Percentiles rank a stretch among this genome's conserved stretches.
These are phyloP conservation scores for Schoenoplectus tabernaemontani DNA, from an alignment of 202 grass and related monocot species.

Conservation along the genomic window DNA sequence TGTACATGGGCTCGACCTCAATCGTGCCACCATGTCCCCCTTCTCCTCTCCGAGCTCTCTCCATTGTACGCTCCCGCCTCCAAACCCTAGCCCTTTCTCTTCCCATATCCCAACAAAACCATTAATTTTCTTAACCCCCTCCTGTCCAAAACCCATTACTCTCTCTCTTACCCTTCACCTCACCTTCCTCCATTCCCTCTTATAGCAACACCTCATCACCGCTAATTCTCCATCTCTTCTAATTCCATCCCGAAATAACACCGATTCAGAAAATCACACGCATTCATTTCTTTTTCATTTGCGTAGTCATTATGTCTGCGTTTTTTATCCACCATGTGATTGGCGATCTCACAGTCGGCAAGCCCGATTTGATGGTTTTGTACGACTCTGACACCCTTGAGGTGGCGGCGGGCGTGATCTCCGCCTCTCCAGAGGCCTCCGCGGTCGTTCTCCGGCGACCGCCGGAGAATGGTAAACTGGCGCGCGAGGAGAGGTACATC, in stretches of 20 bases:
- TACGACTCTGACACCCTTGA: slow-evolving; percentile 60
- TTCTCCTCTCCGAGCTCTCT: slow-evolving; percentile 26
- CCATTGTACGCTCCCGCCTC: slow-evolving; percentile 24
- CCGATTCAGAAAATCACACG: neutral
- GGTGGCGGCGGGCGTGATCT: slow-evolving; percentile 59
- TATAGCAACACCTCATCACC: slow-evolving; percentile 34
- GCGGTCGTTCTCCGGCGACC: slow-evolving; percentile 51
- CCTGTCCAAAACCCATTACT: slow-evolving; percentile 27
- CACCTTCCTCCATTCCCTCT: slow-evolving; percentile 76
- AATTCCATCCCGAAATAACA: neutral
- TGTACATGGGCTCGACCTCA: slow-evolving; percentile 6
- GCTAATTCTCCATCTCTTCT: neutral
- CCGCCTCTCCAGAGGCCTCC: slow-evolving; percentile 55
- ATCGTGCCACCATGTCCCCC: neutral
- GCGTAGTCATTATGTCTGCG: slow-evolving; percentile 59
- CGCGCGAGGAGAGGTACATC: slow-evolving; percentile 47
- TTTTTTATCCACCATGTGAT: slow-evolving; percentile 92
- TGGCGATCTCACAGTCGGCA: slow-evolving; percentile 80
- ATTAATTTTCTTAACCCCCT: neutral
- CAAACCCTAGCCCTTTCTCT: slow-evolving; percentile 18
- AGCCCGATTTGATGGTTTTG: slow-evolving; percentile 61
- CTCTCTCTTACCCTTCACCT: slow-evolving; percentile 65
- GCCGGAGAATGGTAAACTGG: slow-evolving; percentile 23
- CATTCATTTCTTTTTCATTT: neutral
- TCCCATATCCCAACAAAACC: slow-evolving; percentile 10